These are phyloP conservation scores for sweet orange (Citrus sinensis) DNA, from an alignment of 345 rosid genomes.

Conservation along the genomic window DNA sequence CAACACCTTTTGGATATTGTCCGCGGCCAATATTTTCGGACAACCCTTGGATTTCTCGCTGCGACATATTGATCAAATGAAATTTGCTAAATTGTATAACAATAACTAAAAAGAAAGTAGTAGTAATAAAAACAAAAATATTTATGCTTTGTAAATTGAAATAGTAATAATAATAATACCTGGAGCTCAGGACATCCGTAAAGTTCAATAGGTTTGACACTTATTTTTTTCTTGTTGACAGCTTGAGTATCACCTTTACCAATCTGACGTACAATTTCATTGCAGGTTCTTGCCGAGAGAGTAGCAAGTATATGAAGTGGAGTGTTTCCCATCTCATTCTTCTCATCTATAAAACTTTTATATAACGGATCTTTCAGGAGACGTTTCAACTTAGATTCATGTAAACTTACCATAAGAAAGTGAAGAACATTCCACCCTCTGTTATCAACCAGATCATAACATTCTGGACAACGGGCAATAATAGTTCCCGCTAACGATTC, in stretches of 20 bases:
- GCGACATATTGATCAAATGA: too few species aligned
- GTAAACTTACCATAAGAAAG: background rate
- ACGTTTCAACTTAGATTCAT: background rate
- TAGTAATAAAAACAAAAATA: too few species aligned
- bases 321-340: background rate
- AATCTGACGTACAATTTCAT: too few species aligned
- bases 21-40: too few species aligned
- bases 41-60: too few species aligned
- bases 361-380: background rate
- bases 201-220: background rate
- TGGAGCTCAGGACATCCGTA: background rate
- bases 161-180: background rate
- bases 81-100: too few species aligned
- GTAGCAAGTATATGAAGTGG: background rate
- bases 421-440: background rate
- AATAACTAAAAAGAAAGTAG: too few species aligned
- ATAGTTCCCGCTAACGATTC: background rate
- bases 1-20: too few species aligned
- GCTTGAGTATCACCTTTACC: background rate
- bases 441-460: background rate
- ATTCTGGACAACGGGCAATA: background rate
- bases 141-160: too few species aligned
- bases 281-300: background rate
- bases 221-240: background rate
- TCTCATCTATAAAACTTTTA: background rate